phyloP scores from a whole-genome alignment of 176 grass and related monocot species.

The Hyparrhenia diplandra region DNA sequence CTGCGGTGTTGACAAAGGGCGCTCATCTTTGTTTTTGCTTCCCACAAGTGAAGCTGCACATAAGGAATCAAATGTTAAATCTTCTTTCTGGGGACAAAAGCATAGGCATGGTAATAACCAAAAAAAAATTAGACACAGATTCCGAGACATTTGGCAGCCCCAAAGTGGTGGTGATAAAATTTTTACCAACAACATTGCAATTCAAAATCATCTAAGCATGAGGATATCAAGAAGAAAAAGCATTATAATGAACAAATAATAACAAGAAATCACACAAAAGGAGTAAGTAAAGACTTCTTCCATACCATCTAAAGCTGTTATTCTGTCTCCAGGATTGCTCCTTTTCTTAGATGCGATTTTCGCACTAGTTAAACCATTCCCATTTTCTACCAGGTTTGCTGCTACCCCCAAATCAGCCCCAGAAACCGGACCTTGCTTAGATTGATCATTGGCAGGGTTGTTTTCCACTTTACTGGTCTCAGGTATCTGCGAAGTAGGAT shows the following conservation, averaged over 20 bases:
- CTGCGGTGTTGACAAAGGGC: no score
- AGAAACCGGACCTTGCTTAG: no score
- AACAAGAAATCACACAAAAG: conserved; percentile 7
- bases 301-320: background rate
- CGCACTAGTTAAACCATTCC: no score
- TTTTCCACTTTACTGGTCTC: background rate
- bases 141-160: no score
- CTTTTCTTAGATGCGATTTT: no score
- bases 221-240: background rate
- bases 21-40: no score
- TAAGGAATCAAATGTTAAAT: conserved; percentile 3
- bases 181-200: background rate
- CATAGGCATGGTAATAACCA: background rate
- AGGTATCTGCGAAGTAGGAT: no score
- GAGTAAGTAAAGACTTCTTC: background rate
- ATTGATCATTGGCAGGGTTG: no score
- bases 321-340: no score
- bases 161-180: background rate
- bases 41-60: conserved; percentile 32
- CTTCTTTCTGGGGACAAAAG: background rate
- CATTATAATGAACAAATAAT: background rate
- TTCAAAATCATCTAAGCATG: background rate
- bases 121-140: no score
- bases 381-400: no score
- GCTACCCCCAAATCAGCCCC: no score